These are phyloP conservation scores for Crepidotus variabilis DNA, from an alignment of 768 basidiomycete species.

Conservation along the genomic window DNA sequence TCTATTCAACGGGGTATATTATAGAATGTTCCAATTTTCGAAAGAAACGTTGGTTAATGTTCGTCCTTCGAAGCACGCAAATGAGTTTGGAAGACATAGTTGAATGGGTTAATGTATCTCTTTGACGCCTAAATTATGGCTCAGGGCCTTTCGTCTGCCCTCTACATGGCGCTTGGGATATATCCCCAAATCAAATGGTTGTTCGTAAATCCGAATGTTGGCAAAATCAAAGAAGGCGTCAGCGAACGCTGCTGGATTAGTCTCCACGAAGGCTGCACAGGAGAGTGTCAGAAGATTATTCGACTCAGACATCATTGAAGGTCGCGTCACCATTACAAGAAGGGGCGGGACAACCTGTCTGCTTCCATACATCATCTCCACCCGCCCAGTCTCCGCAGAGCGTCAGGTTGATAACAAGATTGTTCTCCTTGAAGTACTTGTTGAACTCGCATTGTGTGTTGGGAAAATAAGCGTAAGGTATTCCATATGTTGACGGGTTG, in stretches of 20 bases:
- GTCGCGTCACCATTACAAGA: slow-evolving; percentile 43
- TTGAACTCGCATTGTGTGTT: slow-evolving; percentile 54
- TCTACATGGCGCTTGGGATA: neutral
- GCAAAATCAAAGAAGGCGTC: slow-evolving; percentile 69
- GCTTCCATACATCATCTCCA: slow-evolving; percentile 30
- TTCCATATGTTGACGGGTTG: slow-evolving; percentile 23
- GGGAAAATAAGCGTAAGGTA: slow-evolving; percentile 54
- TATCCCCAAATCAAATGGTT: neutral
- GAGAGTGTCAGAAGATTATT: neutral
- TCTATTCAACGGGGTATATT: too few relatives aligned
- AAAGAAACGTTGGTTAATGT: too few relatives aligned
- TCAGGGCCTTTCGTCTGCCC: neutral
- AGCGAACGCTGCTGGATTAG: slow-evolving; percentile 55
- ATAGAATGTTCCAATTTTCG: too few relatives aligned
- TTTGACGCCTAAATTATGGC: neutral
- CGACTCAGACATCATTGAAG: neutral
- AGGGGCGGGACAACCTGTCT: slow-evolving; percentile 46
- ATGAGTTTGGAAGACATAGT: too few relatives aligned
- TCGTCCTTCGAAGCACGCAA: too few relatives aligned
- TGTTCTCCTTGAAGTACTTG: slow-evolving; percentile 49
- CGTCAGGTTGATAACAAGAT: slow-evolving; percentile 60
- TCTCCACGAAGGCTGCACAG: slow-evolving; percentile 49
- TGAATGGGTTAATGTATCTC: too few relatives aligned
- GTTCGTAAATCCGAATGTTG: slow-evolving; percentile 38
- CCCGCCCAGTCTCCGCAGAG: slow-evolving; percentile 53